phyloP scores from a whole-genome alignment of 495 filamentous ascomycete species.

The Pyrenula massariospora region DNA sequence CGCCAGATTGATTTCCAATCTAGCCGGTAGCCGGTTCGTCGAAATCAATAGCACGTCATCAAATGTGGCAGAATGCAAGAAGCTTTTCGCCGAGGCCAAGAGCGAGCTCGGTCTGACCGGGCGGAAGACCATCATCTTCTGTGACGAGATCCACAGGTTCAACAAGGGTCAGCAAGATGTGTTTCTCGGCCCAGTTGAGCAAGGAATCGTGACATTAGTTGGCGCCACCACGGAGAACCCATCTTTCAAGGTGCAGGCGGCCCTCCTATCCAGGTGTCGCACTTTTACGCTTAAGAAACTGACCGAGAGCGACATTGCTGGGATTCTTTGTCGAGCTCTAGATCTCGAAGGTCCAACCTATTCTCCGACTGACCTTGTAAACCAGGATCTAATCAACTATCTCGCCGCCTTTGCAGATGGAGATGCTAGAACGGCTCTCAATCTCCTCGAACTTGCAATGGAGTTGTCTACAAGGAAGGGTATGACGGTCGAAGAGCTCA shows the following conservation, averaged over 20 bases:
- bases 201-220: conserved; percentile 81
- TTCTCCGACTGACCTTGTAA: conserved; percentile 49
- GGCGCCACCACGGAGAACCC: conserved; percentile 97
- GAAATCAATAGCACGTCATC: conserved; percentile 92
- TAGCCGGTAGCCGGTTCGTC: conserved; percentile 72
- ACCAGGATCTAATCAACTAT: conserved; percentile 66
- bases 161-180: conserved; percentile 91
- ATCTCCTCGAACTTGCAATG: conserved; percentile 81
- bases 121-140: conserved; percentile 90
- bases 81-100: conserved; percentile 76
- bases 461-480: conserved; percentile 39
- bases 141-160: conserved; percentile 95
- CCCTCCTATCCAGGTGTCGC: conserved; percentile 78
- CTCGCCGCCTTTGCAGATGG: conserved; percentile 80
- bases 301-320: conserved; percentile 52
- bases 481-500: conserved; percentile 55
- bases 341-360: conserved; percentile 44
- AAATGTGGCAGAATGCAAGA: conserved; percentile 91
- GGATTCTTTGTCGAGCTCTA: conserved; percentile 66
- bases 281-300: conserved; percentile 78
- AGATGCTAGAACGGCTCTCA: conserved; percentile 84
- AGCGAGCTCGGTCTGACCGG: conserved; percentile 75
- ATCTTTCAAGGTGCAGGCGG: conserved; percentile 83
- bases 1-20: conserved; percentile 78
- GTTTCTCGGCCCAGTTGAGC: conserved; percentile 86